Conservation (phyloP, 371 early-diverging fungal species). For the Lichtheimia corymbifera region DNA sequence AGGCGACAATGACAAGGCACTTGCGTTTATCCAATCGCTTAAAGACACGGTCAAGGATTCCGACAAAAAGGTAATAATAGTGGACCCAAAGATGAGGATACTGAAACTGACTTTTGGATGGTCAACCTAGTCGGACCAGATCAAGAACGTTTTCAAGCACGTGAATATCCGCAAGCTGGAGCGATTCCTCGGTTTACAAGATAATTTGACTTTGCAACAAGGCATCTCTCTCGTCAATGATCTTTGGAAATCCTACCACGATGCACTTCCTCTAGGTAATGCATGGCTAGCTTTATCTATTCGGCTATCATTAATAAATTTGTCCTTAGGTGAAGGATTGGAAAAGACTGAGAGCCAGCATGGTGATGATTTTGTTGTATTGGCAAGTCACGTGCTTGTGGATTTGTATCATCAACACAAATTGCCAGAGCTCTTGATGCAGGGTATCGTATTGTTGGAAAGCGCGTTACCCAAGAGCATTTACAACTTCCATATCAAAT, state of each 20-base stretch:
- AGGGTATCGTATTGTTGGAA: conserved; percentile 74
- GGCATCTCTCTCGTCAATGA: conserved; percentile 35
- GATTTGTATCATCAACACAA: conserved; percentile 50
- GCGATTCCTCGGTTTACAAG: conserved; percentile 45
- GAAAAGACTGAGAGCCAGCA: conserved; percentile 77
- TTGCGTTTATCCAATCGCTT: conserved; percentile 36
- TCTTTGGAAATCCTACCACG: conserved; percentile 57
- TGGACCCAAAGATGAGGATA: background rate
- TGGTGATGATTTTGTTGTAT: conserved; percentile 79
- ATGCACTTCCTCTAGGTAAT: conserved; percentile 62
- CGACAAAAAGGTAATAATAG: conserved; percentile 32
- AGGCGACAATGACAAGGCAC: conserved; percentile 24
- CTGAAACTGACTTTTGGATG: background rate
- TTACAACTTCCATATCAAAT: conserved; percentile 80
- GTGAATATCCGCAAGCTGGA: conserved; percentile 60
- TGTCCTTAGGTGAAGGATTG: conserved; percentile 50
- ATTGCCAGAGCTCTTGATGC: conserved; percentile 29
- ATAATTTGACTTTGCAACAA: conserved; percentile 13
- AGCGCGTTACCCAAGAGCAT: conserved; percentile 72
- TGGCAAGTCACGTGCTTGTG: conserved; percentile 63
- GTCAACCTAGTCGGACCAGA: conserved; percentile 20
- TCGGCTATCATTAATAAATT: background rate
- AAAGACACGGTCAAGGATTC: conserved; percentile 30
- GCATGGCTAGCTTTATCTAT: no score
- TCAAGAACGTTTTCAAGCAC: conserved; percentile 46